Evolutionary conservation across 495 filamentous ascomycete species (phyloP).

Genomic region (Peziza echinospora): DNA sequence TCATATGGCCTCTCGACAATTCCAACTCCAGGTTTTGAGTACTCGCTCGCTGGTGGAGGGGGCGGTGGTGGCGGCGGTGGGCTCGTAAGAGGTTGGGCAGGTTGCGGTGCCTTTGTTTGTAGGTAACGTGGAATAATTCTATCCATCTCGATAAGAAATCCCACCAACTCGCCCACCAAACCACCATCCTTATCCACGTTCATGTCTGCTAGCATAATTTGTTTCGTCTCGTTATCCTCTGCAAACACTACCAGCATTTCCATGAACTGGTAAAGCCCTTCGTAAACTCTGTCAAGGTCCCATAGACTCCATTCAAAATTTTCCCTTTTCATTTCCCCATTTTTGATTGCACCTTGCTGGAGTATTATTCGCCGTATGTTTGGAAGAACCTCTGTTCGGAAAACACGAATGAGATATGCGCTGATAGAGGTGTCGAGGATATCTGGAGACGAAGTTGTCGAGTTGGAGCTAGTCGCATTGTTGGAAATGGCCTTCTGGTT

Average conservation of each 20-base stretch:
- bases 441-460: neutral
- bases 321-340: slow-evolving; percentile 40
- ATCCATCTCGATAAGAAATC: slow-evolving; percentile 14
- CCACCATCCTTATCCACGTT: neutral
- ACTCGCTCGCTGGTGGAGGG: neutral
- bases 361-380: slow-evolving; percentile 55
- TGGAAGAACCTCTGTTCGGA: slow-evolving; percentile 51
- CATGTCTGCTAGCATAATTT: slow-evolving; percentile 2
- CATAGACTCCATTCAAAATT: slow-evolving; percentile 60
- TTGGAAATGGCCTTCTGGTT: neutral
- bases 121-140: slow-evolving; percentile 18
- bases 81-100: neutral
- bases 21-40: neutral
- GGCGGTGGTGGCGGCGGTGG: neutral
- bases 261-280: slow-evolving; percentile 58
- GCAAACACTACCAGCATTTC: slow-evolving; percentile 60
- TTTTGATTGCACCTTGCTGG: slow-evolving; percentile 49
- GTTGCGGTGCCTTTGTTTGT: slow-evolving; percentile 8
- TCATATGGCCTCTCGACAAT: slow-evolving; percentile 20
- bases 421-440: neutral
- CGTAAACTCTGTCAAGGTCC: slow-evolving; percentile 48
- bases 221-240: slow-evolving; percentile 30
- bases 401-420: slow-evolving; percentile 39
- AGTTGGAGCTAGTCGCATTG: slow-evolving; percentile 5
- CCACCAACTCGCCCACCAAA: slow-evolving; percentile 15